phyloP scores from a whole-genome alignment of 2,329 filamentous ascomycete genomes.

The Aureobasidium musti region DNA sequence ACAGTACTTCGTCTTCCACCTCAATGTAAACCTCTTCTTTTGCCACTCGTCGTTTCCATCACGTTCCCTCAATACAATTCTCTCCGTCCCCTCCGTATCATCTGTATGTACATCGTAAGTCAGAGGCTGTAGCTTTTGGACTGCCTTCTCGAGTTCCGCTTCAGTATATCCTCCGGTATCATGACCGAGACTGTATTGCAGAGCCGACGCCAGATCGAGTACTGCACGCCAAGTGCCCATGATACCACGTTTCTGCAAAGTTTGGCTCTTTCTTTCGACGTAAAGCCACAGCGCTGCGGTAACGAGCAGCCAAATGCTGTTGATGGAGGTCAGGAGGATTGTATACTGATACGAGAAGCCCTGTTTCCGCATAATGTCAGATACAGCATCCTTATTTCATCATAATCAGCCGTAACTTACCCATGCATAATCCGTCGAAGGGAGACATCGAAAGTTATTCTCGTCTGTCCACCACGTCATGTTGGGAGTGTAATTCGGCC shows the following conservation, averaged over 20 bases:
- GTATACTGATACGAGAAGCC: neutral
- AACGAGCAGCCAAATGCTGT: neutral
- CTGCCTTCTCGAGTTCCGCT: neutral
- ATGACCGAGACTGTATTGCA: neutral
- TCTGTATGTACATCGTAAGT: neutral
- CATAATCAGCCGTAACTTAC: neutral
- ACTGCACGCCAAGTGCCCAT: neutral
- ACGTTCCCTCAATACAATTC: neutral
- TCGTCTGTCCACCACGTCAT: neutral
- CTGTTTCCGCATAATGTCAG: neutral
- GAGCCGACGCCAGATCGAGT: neutral
- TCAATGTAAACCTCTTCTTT: neutral
- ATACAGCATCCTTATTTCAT: too few species aligned
- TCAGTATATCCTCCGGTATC: neutral
- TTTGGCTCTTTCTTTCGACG: neutral
- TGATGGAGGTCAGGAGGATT: neutral
- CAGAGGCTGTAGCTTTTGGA: neutral
- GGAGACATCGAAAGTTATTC: neutral
- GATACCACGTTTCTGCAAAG: neutral
- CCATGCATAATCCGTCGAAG: neutral
- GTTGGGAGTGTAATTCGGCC: neutral
- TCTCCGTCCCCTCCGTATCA: neutral
- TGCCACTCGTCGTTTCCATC: neutral
- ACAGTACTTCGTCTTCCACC: neutral
- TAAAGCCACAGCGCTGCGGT: neutral